These are phyloP conservation scores for Globisporangium sylvaticum DNA, from an alignment of 352 stramenopile species.

Conservation along the genomic window DNA sequence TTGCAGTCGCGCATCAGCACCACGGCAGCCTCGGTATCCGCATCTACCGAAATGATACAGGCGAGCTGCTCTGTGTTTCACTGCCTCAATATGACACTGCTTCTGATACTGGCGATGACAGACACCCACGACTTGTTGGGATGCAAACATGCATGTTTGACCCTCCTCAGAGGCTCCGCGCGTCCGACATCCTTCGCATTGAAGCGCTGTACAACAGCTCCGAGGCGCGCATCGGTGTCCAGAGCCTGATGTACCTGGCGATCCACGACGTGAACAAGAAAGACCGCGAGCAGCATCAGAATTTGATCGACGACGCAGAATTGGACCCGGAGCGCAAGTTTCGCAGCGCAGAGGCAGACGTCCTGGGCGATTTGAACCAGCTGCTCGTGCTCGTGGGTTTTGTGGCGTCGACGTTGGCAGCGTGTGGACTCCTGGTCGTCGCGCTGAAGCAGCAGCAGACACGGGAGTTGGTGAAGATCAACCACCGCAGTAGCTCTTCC, in stretches of 20 bases:
- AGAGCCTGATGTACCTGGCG: slow-evolving; percentile 11
- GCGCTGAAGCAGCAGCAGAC: slow-evolving; percentile 6
- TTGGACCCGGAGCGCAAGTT: slow-evolving; percentile 1
- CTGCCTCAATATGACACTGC: neutral
- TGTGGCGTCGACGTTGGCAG: neutral
- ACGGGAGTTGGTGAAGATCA: neutral
- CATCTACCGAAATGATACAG: neutral
- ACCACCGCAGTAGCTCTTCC: neutral
- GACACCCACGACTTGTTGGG: neutral
- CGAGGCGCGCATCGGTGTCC: slow-evolving; percentile 8
- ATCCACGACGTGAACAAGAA: slow-evolving; percentile 5
- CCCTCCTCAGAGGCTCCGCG: neutral
- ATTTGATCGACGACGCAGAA: neutral
- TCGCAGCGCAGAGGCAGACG: slow-evolving; percentile 2
- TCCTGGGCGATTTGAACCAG: slow-evolving; percentile 8
- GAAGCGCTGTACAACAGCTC: slow-evolving; percentile 12
- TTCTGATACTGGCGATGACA: neutral
- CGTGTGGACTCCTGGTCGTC: neutral
- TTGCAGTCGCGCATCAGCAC: slow-evolving; percentile 5
- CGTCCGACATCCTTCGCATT: slow-evolving; percentile 6
- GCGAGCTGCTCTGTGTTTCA: slow-evolving; percentile 4
- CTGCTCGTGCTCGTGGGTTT: slow-evolving; percentile 1
- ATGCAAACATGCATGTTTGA: slow-evolving; percentile 12
- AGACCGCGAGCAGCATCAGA: slow-evolving; percentile 2
- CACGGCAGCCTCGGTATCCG: slow-evolving; percentile 1